Conservation (phyloP, 192 early-diverging fungal genomes). For the Backusella tarrabulga region DNA sequence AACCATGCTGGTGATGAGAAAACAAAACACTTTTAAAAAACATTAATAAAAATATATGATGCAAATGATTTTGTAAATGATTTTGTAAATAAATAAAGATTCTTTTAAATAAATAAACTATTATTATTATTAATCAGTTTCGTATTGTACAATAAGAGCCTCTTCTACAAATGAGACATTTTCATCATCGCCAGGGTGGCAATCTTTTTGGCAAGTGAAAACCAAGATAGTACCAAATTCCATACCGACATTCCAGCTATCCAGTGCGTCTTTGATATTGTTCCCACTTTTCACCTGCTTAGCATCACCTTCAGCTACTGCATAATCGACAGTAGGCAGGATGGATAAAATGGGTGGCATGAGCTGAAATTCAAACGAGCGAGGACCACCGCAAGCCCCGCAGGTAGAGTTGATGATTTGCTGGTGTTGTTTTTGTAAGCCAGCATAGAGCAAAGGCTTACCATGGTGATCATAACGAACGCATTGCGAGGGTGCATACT, state of each 20-base stretch:
- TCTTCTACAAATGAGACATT: constrained; percentile 60
- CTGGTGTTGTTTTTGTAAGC: constrained; percentile 9
- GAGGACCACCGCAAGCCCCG: constrained; percentile 56
- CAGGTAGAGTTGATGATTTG: constrained; percentile 50
- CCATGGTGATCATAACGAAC: constrained; percentile 77
- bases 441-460: constrained; percentile 62
- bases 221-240: constrained; percentile 90
- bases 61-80: background rate
- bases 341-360: constrained; percentile 84
- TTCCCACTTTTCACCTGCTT: constrained; percentile 31
- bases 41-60: background rate
- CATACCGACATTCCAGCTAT: constrained; percentile 70
- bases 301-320: constrained; percentile 32
- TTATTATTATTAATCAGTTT: constrained; percentile 29
- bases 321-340: constrained; percentile 61
- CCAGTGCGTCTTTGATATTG: constrained; percentile 38
- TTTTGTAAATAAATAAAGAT: background rate
- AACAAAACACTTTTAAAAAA: background rate
- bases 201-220: constrained; percentile 79
- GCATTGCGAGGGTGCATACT: constrained; percentile 79
- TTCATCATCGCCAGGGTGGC: constrained; percentile 44
- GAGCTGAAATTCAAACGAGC: constrained; percentile 89
- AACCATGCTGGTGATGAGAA: background rate
- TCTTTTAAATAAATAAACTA: background rate
- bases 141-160: constrained; percentile 57